A percentile compares a stretch with the other conserved stretches of the same genome.
phyloP scores from a whole-genome alignment of 2,329 filamentous ascomycete species.

The Aureobasidium leucospermi region DNA sequence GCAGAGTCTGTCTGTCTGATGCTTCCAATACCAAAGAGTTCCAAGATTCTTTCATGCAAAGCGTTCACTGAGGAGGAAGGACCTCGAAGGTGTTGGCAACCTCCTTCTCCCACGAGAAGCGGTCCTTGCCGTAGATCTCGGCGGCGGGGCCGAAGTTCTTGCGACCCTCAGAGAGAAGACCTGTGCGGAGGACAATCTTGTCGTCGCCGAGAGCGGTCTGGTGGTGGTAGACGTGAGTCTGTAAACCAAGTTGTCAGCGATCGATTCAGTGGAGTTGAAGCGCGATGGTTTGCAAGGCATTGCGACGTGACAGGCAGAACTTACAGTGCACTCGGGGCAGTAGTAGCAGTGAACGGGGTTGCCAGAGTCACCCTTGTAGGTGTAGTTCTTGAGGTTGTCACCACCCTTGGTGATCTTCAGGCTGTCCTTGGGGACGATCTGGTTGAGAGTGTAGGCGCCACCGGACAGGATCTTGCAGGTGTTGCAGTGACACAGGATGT shows the following conservation, averaged over 20 bases:
- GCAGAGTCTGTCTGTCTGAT: too few species aligned
- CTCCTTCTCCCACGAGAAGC: constrained; percentile 41
- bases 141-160: constrained; percentile 43
- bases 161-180: constrained; percentile 37
- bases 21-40: too few species aligned
- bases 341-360: constrained; percentile 52
- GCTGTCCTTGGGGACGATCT: constrained; percentile 43
- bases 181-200: constrained; percentile 47
- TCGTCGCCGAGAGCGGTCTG: constrained; percentile 45
- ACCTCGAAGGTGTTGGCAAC: constrained; percentile 41
- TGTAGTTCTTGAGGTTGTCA: constrained; percentile 42
- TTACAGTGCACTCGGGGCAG: constrained; percentile 47
- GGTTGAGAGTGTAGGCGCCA: constrained; percentile 47
- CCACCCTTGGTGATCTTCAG: constrained; percentile 47
- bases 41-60: too few species aligned
- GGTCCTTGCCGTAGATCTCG: constrained; percentile 49
- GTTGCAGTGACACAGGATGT: constrained; percentile 48
- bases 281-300: too few species aligned
- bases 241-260: background rate
- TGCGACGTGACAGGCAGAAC: background rate
- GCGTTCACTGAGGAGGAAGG: constrained; percentile 26
- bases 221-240: constrained; percentile 47
- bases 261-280: constrained; percentile 5
- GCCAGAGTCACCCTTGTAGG: constrained; percentile 50
- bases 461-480: constrained; percentile 50